Evolutionary conservation across 331 rosid species (phyloP), one percentile per base, ranked within the genome.

Genomic region (Phaseolus coccineus): DNA sequence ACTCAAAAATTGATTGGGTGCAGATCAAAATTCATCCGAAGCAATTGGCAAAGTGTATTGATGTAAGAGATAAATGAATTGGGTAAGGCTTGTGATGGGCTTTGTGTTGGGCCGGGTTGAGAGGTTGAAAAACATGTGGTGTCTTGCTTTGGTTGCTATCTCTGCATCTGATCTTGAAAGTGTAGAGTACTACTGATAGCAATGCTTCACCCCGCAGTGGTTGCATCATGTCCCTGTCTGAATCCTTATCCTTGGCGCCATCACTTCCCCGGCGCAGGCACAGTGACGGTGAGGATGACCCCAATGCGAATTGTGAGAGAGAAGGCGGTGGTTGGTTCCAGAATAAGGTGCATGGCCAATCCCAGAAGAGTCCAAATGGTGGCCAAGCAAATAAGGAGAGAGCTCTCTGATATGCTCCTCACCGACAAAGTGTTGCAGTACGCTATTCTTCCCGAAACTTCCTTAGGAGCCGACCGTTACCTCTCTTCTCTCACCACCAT

Each of bases 351-450:
- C 84, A 95, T 95, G 98, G 97, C 98, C 0, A 91, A 91, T 78
- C 96, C 99, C 0, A 79, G 91, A 56, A 85, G 99, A 85, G 96
- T 95, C 61, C 92, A 93, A 84, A 95, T 95, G 98, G 98, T 95
- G 84, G 92, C 97, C 2, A 90, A 91, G 81, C 98, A 95, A 92
- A 95, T 95, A 25, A 71, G 71, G 80, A 89, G 98, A 84, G 99
- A 95, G 81, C 86, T 95, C 55, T 93, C 98, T 57, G 91, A 93
- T 8, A 95, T 95, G 99, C 98, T 95, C 4, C 81, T 90, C n/a
- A 88, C 96, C 2, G 99, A 95, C 71, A 90, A 79, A 44, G 94
- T 91, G 2, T 84, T 95, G 88, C 94, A 87, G 80, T 87, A 74
- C 51, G 99, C 94, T 15, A 75, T 93, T 79, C 88, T 91, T 37